Conservation (phyloP, 441 rosid species). For the Pelargonium fulgidum region DNA sequence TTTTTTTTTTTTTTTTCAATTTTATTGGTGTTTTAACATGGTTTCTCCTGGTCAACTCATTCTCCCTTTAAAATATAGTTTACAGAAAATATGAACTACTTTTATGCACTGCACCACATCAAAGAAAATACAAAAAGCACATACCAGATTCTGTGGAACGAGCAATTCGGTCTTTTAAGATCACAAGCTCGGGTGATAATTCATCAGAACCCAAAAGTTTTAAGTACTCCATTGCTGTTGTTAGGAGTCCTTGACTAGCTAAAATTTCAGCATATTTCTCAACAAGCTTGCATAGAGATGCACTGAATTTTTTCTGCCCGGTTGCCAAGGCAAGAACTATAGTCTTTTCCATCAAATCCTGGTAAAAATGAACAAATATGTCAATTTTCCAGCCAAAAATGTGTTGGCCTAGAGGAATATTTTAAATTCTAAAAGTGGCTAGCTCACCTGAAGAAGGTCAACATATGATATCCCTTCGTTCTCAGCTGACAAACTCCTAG, state of each 20-base stretch:
- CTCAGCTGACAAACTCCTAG: slow-evolving; percentile 62
- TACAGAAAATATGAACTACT: not conserved
- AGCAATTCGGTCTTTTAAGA: slow-evolving; percentile 82
- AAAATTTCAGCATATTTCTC: slow-evolving; percentile 98
- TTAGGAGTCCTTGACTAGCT: slow-evolving; percentile 93
- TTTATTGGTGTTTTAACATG: not conserved
- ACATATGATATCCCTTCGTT: slow-evolving; percentile 68
- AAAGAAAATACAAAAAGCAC: slow-evolving; percentile 3
- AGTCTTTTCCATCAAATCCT: slow-evolving; percentile 99
- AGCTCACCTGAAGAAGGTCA: slow-evolving; percentile 83
- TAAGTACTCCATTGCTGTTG: slow-evolving; percentile 69
- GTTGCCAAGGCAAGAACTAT: slow-evolving; percentile 95
- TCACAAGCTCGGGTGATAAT: slow-evolving; percentile 76
- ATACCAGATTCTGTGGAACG: slow-evolving; percentile 9
- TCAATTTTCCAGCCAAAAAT: slow-evolving; percentile 16
- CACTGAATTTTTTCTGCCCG: slow-evolving; percentile 85
- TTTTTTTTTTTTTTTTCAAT: not conserved
- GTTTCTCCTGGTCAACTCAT: not conserved
- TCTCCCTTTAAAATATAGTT: not conserved
- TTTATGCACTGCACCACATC: not conserved
- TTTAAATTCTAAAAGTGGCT: slow-evolving; percentile 19
- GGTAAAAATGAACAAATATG: slow-evolving; percentile 20
- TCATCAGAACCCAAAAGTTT: slow-evolving; percentile 81
- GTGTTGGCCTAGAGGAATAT: not conserved
- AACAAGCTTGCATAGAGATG: slow-evolving; percentile 91